Evolutionary conservation across 306 rosid genomes (phyloP).

Genomic region (Quercus berberidifolia): DNA sequence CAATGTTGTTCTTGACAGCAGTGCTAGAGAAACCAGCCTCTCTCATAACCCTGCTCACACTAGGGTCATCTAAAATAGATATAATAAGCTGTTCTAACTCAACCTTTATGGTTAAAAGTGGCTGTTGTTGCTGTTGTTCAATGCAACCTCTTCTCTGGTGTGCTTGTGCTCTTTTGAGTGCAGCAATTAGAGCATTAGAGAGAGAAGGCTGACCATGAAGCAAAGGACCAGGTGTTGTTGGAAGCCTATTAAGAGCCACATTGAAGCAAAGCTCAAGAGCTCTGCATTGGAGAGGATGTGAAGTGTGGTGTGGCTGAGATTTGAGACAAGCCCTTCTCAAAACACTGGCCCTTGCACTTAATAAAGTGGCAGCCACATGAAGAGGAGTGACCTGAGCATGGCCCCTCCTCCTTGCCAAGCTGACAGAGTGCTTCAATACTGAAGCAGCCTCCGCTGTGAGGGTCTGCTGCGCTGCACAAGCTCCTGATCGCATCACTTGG

Average conservation of each 20-base stretch:
- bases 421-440: slow-evolving; percentile 77
- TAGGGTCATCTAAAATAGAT: slow-evolving; percentile 90
- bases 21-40: slow-evolving; percentile 94
- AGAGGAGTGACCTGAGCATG: slow-evolving; percentile 97
- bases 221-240: slow-evolving; percentile 59
- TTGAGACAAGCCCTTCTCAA: slow-evolving; percentile 71
- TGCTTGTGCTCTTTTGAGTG: slow-evolving; percentile 89
- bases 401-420: slow-evolving; percentile 79
- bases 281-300: slow-evolving; percentile 72
- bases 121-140: slow-evolving; percentile 83
- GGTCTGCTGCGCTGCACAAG: slow-evolving; percentile 83
- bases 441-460: slow-evolving; percentile 98
- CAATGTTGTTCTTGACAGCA: slow-evolving; percentile 63
- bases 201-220: slow-evolving; percentile 72
- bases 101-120: slow-evolving; percentile 66
- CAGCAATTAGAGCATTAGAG: slow-evolving; percentile 93
- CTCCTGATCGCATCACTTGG: slow-evolving; percentile 94
- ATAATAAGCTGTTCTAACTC: slow-evolving; percentile 85
- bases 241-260: slow-evolving; percentile 91
- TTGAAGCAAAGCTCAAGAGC: slow-evolving; percentile 99
- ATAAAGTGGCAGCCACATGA: slow-evolving; percentile 80
- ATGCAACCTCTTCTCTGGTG: slow-evolving; percentile 95
- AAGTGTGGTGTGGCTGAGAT: slow-evolving; percentile 62
- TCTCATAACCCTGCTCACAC: slow-evolving; percentile 95
- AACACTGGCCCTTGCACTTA: slow-evolving; percentile 55